Evolutionary conservation across 2,329 filamentous ascomycete species (phyloP), one percentile per base, ranked within the genome.

Genomic region (Rhinocladiella mackenziei): DNA sequence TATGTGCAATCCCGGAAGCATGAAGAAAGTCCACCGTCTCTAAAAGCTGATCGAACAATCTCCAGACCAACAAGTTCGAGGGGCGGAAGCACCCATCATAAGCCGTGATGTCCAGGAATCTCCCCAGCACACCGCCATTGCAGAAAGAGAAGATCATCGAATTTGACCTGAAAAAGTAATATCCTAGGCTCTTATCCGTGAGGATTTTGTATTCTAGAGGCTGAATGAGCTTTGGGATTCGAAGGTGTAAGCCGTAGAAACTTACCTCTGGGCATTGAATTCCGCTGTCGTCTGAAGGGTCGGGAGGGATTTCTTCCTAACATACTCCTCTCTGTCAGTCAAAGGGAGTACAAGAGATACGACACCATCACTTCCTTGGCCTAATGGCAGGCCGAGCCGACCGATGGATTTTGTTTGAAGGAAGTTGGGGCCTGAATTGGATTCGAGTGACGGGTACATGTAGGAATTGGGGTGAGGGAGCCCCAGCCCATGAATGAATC

Each of bases 251-350:
- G 8, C 26, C 29, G 25, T 47, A 41, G 15, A 44, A 18, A 3
- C 15, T 29, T 10, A 53, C 47, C 26, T 50, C 50, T 20, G 29
- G 22, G 22, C 13, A 32, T 5, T 30, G 28, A 2, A 33, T 11
- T 11, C 36, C 31, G 19, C 17, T 19, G n/a, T 23, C 23, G 26
- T n/a, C 36, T 18, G 29, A 20, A 10, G 4, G 14, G 9, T 34
- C 4, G 42, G 26, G 18, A 22, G 36, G 4, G 37, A 44, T 29
- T 50, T 50, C 40, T 53, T 53, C 23, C 50, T 37, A 4, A 53
- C 50, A 35, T 45, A 53, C n/a, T 36, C n/a, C 19, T 37, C 19
- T 28, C 38, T 34, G 38, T 50, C 35, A 8, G 26, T 30, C 19
- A 53, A 13, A n/a, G 46, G 50, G 4, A 28, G 39, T 1, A 50